Evolutionary conservation across 192 early-diverging fungal species (phyloP).

Genomic region (Backusella mclennaniae): DNA sequence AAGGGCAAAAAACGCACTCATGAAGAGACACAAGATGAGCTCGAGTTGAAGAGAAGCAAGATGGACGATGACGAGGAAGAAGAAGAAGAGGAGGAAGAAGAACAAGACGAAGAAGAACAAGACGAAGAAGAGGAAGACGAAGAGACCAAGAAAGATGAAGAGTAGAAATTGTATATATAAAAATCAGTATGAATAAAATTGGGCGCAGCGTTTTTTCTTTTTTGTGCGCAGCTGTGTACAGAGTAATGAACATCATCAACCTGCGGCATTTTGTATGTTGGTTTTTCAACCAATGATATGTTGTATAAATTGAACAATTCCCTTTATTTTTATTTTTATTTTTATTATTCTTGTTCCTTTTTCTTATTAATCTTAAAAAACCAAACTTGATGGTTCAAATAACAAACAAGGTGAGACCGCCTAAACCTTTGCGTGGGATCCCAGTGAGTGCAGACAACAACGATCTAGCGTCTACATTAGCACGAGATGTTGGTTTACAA

Average conservation of each 20-base stretch:
- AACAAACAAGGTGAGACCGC: not conserved
- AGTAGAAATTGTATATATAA: conserved; percentile 6
- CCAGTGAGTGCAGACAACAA: not conserved
- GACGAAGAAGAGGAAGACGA: conserved; percentile 10
- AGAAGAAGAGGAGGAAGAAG: conserved; percentile 11
- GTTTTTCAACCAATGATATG: not conserved
- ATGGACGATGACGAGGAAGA: conserved; percentile 25
- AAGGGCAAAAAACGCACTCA: conserved; percentile 18
- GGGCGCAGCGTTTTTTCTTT: too few relatives aligned
- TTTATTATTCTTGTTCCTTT: not conserved
- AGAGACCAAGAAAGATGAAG: conserved; percentile 16
- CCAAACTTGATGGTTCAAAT: not conserved
- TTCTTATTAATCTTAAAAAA: not conserved
- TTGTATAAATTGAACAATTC: not conserved
- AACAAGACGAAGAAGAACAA: conserved; percentile 16
- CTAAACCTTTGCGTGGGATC: not conserved
- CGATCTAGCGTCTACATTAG: not conserved
- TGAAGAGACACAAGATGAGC: conserved; percentile 25
- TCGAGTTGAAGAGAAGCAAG: conserved; percentile 14
- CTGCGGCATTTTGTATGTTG: not conserved
- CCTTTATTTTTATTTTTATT: not conserved
- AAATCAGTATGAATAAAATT: too few relatives aligned
- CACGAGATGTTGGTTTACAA: not conserved
- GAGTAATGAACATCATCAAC: not conserved
- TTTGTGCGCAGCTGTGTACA: too few relatives aligned